A percentile compares a stretch with the other conserved stretches of the same genome.
These are phyloP conservation scores for Acanthamoeba triangularis DNA, from an alignment of 208 protist species.

Conservation along the genomic window DNA sequence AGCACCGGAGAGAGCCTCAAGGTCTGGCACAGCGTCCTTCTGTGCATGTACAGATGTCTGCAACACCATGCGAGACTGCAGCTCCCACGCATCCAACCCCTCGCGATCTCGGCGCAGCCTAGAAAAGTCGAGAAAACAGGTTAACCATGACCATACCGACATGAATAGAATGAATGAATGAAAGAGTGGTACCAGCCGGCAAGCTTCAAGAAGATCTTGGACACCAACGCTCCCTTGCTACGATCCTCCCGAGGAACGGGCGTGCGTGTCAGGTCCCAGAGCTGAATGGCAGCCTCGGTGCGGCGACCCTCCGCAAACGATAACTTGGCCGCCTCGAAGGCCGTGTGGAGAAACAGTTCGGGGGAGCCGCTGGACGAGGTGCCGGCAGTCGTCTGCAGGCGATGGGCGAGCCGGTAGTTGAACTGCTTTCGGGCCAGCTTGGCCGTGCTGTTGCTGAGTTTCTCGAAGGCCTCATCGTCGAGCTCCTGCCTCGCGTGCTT, in stretches of 20 bases:
- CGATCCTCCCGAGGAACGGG: not conserved
- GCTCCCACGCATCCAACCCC: not conserved
- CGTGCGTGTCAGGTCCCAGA: slow-evolving; percentile 60
- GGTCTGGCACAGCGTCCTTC: not conserved
- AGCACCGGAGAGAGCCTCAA: slow-evolving; percentile 56
- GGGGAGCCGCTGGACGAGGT: not conserved
- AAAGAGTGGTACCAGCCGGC: slow-evolving; percentile 36
- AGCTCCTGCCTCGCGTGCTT: slow-evolving; percentile 16
- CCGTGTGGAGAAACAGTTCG: not conserved
- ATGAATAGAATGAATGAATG: not conserved
- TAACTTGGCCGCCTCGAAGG: slow-evolving; percentile 31
- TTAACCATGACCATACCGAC: not conserved
- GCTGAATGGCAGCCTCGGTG: slow-evolving; percentile 21
- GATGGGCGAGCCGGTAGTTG: slow-evolving; percentile 55
- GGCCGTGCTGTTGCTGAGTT: not conserved
- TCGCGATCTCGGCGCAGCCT: slow-evolving; percentile 32
- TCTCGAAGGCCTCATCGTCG: not conserved
- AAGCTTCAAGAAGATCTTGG: slow-evolving; percentile 62
- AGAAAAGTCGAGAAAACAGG: not conserved
- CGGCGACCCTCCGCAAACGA: not conserved
- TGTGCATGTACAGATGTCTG: not conserved
- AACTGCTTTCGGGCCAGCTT: slow-evolving; percentile 66
- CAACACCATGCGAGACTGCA: slow-evolving; percentile 34
- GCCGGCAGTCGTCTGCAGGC: not conserved
- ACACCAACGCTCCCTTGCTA: not conserved